Conservation (phyloP, 1,139 yeast species). For the Lodderomyces orthopsilosis region DNA sequence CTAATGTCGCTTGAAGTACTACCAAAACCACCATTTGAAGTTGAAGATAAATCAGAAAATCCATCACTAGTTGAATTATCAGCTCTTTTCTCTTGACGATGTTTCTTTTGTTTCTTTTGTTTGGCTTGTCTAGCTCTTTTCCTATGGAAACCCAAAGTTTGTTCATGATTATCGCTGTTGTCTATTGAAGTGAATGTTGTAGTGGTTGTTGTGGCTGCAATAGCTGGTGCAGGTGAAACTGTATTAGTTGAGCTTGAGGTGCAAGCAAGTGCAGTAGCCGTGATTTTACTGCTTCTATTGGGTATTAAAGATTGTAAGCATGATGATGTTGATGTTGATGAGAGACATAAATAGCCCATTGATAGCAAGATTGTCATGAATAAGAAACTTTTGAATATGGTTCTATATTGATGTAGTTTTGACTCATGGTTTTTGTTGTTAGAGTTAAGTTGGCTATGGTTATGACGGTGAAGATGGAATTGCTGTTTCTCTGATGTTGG, state of each 20-base stretch:
- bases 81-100: neutral
- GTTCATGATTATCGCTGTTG: slow-evolving; percentile 1
- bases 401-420: neutral
- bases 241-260: neutral
- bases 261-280: no score
- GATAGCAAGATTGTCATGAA: neutral
- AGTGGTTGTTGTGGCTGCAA: neutral
- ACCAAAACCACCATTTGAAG: neutral
- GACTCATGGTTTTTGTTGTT: neutral
- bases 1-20: neutral
- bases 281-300: neutral
- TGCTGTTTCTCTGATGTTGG: neutral
- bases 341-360: neutral
- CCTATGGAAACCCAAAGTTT: neutral
- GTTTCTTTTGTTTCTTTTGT: neutral
- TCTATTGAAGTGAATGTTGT: neutral
- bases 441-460: neutral
- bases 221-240: neutral
- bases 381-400: neutral
- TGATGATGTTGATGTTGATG: neutral
- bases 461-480: neutral
- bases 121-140: neutral
- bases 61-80: slow-evolving; percentile 1
- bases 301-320: neutral
- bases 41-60: neutral